Evolutionary conservation across 179 eudicot species (phyloP), one percentile per base, ranked within the genome.

Genomic region (Spergularia azorica): DNA sequence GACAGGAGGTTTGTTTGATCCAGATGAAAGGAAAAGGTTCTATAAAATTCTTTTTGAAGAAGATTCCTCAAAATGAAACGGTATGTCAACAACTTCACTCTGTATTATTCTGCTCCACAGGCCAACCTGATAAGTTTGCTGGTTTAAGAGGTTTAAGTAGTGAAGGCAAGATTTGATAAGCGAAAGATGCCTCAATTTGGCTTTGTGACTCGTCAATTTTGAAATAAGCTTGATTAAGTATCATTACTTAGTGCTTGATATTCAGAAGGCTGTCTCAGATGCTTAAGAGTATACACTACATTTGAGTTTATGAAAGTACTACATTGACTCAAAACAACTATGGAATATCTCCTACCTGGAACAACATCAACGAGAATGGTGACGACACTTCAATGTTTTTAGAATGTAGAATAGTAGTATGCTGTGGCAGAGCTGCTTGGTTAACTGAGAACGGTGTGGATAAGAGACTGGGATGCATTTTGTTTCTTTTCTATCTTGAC

Each of bases 21-120:
- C 92, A 9, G 97, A 95, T 79, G 98, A 95, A 82, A 84, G 97
- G 80, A 93, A 89, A 82, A 73, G 95, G 79, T 95, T 93, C 76
- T 95, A 95, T 61, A 90, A 90, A 76, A 85, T 87, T 79, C 93
- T 95, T 16, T 93, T 95, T 62, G 93, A 86, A 36, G 97, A 90
- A 51, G 80, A 81, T 18, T 63, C 78, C 36, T 83, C 56, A 76
- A 58, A 56, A 32, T 26, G 21, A 58, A 26, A 76, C 8, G 63
- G 70, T 74, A 50, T 66, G 63, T 14, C 32, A 39, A 60, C 32
- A 61, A 58, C 46, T 13, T 62, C 16, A 10, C 16, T 18, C 21
- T 54, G 39, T 59, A 36, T 41, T 73, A 8, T 9, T 66, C 57
- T 54, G 67, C 16, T 74, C 12, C 8, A 3, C 59, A 32, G 26